A percentile compares a stretch with the other conserved stretches of the same genome.
phyloP scores from a whole-genome alignment of 2,329 filamentous ascomycete species.

The Aspergillus piperis region DNA sequence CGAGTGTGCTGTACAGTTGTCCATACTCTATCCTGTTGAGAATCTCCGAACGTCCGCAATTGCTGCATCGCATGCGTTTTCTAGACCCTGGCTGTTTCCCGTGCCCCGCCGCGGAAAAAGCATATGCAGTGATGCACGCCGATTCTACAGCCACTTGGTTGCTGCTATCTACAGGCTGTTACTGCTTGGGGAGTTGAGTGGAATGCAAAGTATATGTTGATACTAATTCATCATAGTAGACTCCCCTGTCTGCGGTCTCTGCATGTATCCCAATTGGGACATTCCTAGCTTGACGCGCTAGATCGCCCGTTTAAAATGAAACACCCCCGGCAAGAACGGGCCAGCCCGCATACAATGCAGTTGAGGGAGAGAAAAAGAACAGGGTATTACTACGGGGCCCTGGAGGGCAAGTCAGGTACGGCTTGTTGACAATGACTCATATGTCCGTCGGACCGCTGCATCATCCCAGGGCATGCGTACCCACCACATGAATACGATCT shows the following conservation, averaged over 20 bases:
- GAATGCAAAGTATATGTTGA: background rate
- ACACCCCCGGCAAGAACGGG: background rate
- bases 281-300: background rate
- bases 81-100: background rate
- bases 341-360: background rate
- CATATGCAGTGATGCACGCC: background rate
- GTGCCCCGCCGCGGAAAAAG: slow-evolving; percentile 7
- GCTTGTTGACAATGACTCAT: slow-evolving; percentile 11
- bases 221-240: background rate
- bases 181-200: background rate
- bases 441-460: background rate
- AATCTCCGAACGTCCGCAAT: background rate
- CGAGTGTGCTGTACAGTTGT: slow-evolving; percentile 1
- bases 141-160: background rate
- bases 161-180: background rate
- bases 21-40: background rate
- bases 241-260: background rate
- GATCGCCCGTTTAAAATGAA: background rate
- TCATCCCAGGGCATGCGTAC: slow-evolving; percentile 2
- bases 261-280: background rate
- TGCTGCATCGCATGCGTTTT: slow-evolving; percentile 2
- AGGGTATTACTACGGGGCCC: background rate
- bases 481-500: slow-evolving; percentile 1
- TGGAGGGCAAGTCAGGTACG: background rate
- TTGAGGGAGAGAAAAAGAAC: background rate